Conservation (phyloP, 805 yeast genomes). For the Sporopachydermia quercuum region DNA sequence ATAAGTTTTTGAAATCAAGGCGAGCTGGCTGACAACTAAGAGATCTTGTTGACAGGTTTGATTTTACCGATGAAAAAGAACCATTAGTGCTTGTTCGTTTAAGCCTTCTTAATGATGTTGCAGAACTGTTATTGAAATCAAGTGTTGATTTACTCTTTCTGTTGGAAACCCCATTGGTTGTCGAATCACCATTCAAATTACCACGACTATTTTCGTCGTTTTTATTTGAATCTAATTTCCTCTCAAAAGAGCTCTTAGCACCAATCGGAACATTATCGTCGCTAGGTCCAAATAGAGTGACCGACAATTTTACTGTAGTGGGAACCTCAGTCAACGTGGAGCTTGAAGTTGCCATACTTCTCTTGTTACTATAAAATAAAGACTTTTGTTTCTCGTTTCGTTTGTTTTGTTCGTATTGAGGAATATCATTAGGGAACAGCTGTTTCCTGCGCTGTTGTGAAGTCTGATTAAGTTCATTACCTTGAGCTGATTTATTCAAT, state of each 20-base stretch:
- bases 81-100: background rate
- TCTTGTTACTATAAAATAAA: too few relatives aligned
- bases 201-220: background rate
- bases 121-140: background rate
- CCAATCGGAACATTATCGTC: background rate
- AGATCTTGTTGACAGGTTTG: constrained; percentile 15
- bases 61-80: constrained; percentile 8
- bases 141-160: background rate
- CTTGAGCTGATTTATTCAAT: too few relatives aligned
- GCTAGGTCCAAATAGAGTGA: background rate
- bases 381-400: too few relatives aligned
- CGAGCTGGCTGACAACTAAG: background rate
- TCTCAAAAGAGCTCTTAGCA: background rate
- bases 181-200: background rate
- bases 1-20: background rate
- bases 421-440: too few relatives aligned
- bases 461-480: too few relatives aligned
- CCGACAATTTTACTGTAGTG: background rate
- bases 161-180: too few relatives aligned
- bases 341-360: too few relatives aligned
- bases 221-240: background rate
- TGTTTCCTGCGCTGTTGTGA: too few relatives aligned
- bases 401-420: too few relatives aligned
- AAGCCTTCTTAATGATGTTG: background rate
- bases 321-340: background rate